phyloP scores from a whole-genome alignment of 129 eudicot species.

The Arctium lappa region DNA sequence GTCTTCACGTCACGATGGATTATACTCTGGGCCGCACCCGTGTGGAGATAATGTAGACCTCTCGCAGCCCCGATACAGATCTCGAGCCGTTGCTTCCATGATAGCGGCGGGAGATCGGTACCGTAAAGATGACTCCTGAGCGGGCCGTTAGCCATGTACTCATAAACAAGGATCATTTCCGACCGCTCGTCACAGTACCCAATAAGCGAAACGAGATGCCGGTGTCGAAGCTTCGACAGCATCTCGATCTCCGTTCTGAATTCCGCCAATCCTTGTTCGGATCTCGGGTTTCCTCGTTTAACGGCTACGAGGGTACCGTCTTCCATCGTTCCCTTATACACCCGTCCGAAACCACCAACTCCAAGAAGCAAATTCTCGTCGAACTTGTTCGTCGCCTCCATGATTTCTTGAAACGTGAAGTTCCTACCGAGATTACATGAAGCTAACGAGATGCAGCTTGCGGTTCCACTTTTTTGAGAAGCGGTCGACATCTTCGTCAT shows the following conservation, averaged over 20 bases:
- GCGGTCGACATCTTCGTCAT: conserved; percentile 45
- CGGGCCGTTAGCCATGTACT: conserved; percentile 85
- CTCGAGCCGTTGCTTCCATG: conserved; percentile 69
- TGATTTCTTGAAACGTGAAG: conserved; percentile 60
- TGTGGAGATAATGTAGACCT: conserved; percentile 82
- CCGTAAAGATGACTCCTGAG: conserved; percentile 67
- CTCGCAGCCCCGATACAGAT: conserved; percentile 76
- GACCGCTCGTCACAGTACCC: conserved; percentile 74
- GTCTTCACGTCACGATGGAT: conserved; percentile 83
- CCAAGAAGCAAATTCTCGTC: conserved; percentile 67
- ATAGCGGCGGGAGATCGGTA: conserved; percentile 45
- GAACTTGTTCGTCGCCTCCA: conserved; percentile 61
- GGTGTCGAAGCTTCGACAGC: conserved; percentile 74
- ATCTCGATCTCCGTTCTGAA: conserved; percentile 75
- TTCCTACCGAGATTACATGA: conserved; percentile 51
- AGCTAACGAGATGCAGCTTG: conserved; percentile 25
- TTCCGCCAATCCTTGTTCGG: conserved; percentile 71
- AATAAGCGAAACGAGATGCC: conserved; percentile 71
- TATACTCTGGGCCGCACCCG: conserved; percentile 65
- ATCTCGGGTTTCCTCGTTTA: conserved; percentile 72
- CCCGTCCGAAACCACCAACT: conserved; percentile 82
- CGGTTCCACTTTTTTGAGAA: conserved; percentile 31
- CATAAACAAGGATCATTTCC: conserved; percentile 80
- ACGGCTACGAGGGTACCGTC: conserved; percentile 57
- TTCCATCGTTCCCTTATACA: conserved; percentile 61